A percentile compares a stretch with the other conserved stretches of the same genome.
Conservation (phyloP, 306 rosid species). For the Fragaria iinumae region DNA sequence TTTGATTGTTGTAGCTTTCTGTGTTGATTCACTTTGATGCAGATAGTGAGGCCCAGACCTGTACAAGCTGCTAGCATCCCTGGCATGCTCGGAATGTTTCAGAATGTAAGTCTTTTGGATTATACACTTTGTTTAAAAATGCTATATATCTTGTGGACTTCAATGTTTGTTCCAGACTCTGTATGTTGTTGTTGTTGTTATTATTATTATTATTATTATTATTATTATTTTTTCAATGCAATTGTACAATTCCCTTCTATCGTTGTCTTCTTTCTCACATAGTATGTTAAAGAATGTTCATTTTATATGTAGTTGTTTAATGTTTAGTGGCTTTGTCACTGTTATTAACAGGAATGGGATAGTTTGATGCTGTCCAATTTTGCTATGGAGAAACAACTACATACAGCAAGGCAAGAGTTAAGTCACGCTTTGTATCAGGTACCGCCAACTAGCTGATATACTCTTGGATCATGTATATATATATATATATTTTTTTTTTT, state of each 20-base stretch:
- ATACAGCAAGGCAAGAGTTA: constrained; percentile 91
- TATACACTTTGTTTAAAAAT: background rate
- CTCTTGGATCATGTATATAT: background rate
- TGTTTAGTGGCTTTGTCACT: background rate
- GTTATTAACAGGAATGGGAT: constrained; percentile 78
- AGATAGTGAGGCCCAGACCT: constrained; percentile 98
- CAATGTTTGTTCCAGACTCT: constrained; percentile 1
- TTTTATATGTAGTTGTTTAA: background rate
- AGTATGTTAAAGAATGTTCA: background rate
- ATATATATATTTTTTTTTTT: too few relatives aligned
- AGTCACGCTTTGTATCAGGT: constrained; percentile 98
- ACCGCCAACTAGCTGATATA: constrained; percentile 3
- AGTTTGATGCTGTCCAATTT: constrained; percentile 80
- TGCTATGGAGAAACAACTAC: constrained; percentile 90
- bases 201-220: too few relatives aligned
- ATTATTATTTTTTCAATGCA: background rate
- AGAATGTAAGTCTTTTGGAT: constrained; percentile 63
- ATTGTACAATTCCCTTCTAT: background rate
- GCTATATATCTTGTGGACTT: background rate
- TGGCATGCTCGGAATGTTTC: constrained; percentile 99
- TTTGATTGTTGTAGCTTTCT: background rate
- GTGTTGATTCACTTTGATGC: constrained; percentile 28
- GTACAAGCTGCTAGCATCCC: constrained; percentile 98
- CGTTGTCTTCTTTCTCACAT: background rate
- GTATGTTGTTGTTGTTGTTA: background rate